These are phyloP conservation scores for Liquidambar formosana DNA, from an alignment of 164 flowering plant genomes.

Conservation along the genomic window DNA sequence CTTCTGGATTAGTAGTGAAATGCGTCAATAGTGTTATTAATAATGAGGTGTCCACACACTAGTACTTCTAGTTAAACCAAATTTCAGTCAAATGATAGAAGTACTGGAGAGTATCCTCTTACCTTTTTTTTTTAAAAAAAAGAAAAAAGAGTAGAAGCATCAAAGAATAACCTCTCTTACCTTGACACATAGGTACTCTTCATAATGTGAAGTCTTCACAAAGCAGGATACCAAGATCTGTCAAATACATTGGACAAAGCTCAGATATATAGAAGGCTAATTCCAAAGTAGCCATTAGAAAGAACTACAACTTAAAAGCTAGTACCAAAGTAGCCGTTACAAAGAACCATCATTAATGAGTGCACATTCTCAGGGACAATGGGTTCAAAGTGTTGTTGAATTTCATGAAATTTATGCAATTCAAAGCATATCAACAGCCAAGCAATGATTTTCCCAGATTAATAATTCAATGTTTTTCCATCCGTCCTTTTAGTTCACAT, in stretches of 20 bases:
- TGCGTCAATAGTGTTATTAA: no score
- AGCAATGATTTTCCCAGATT: background rate
- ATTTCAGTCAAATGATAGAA: background rate
- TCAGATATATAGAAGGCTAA: background rate
- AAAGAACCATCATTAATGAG: background rate
- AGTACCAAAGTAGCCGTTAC: background rate
- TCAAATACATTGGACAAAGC: constrained; percentile 2
- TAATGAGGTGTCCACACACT: background rate
- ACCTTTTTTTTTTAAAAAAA: no score
- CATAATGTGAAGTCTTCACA: constrained; percentile 89
- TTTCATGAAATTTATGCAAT: background rate
- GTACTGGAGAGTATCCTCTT: no score
- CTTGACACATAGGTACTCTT: constrained; percentile 94
- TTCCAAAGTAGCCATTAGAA: background rate
- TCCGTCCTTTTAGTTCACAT: background rate
- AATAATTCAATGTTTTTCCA: background rate
- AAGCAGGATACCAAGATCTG: constrained; percentile 94
- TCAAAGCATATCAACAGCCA: background rate
- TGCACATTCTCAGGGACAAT: background rate
- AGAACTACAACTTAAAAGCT: no score
- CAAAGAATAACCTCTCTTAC: constrained; percentile 37
- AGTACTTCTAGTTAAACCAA: background rate
- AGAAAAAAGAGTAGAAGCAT: no score
- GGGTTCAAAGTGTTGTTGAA: background rate
- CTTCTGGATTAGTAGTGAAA: no score